phyloP scores from a whole-genome alignment of 2,329 filamentous ascomycete species.

The Epichloe glyceriae region DNA sequence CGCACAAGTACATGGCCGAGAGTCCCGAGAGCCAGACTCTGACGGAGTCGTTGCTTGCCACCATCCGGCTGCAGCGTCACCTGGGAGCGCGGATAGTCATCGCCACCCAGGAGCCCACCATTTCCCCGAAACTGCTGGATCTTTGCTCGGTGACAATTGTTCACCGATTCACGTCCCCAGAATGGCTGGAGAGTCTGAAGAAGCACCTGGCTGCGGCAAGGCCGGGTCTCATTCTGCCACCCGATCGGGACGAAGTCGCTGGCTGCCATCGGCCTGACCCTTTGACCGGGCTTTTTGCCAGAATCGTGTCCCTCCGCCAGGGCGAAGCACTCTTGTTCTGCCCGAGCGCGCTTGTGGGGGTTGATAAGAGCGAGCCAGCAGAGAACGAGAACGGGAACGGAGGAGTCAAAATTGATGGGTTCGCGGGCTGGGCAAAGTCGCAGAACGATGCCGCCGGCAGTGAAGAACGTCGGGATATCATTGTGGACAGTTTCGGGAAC shows the following conservation, averaged over 20 bases:
- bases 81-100: slow-evolving; percentile 54
- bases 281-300: slow-evolving; percentile 22
- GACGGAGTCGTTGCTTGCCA: slow-evolving; percentile 47
- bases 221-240: neutral
- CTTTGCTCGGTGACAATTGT: slow-evolving; percentile 60
- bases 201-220: slow-evolving; percentile 30
- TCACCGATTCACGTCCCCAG: slow-evolving; percentile 56
- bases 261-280: neutral
- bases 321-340: slow-evolving; percentile 35
- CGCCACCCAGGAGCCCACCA: slow-evolving; percentile 64
- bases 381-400: neutral
- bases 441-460: neutral
- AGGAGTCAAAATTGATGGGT: neutral
- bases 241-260: neutral
- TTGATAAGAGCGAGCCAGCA: neutral
- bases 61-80: slow-evolving; percentile 61
- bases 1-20: slow-evolving; percentile 59
- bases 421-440: neutral
- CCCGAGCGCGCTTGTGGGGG: slow-evolving; percentile 26
- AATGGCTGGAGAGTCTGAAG: slow-evolving; percentile 39
- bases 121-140: slow-evolving; percentile 55
- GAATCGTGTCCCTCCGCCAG: slow-evolving; percentile 28
- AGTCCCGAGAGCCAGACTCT: slow-evolving; percentile 41
- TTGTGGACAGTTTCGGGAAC: neutral
- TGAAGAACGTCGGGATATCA: neutral